These are phyloP conservation scores for Stephania japonica DNA, from an alignment of 164 flowering plant genomes.

Conservation along the genomic window DNA sequence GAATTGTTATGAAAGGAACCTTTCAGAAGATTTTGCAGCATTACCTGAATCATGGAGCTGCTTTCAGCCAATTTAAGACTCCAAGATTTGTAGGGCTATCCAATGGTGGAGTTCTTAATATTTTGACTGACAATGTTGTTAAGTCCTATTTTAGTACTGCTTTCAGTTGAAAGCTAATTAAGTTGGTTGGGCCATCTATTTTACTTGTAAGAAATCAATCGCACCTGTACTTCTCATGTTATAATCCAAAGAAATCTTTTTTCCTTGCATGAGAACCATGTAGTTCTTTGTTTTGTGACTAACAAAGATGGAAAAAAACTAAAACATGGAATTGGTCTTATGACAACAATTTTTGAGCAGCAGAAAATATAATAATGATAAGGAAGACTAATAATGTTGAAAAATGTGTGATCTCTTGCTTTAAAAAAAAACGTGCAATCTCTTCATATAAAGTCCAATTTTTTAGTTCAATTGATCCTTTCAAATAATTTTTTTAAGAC, in stretches of 20 bases:
- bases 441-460: too few relatives aligned
- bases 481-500: too few relatives aligned
- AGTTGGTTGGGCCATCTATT: neutral
- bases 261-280: too few relatives aligned
- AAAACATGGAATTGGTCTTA: too few relatives aligned
- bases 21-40: constrained; percentile 69
- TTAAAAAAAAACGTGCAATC: too few relatives aligned
- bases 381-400: too few relatives aligned
- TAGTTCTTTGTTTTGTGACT: neutral
- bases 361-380: too few relatives aligned
- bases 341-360: too few relatives aligned
- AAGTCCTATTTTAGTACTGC: constrained; percentile 66
- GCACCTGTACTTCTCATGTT: neutral
- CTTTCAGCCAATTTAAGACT: constrained; percentile 79
- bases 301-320: neutral
- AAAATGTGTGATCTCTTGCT: too few relatives aligned
- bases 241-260: neutral
- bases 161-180: constrained; percentile 19
- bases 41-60: constrained; percentile 52
- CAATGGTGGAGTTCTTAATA: constrained; percentile 48
- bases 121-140: constrained; percentile 49
- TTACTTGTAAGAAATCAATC: neutral
- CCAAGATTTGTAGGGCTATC: constrained; percentile 61
- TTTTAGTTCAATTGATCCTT: too few relatives aligned
- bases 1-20: constrained; percentile 60